These are phyloP conservation scores for Magnusiomyces fungicola DNA, from an alignment of 1,139 yeast genomes.

Conservation along the genomic window DNA sequence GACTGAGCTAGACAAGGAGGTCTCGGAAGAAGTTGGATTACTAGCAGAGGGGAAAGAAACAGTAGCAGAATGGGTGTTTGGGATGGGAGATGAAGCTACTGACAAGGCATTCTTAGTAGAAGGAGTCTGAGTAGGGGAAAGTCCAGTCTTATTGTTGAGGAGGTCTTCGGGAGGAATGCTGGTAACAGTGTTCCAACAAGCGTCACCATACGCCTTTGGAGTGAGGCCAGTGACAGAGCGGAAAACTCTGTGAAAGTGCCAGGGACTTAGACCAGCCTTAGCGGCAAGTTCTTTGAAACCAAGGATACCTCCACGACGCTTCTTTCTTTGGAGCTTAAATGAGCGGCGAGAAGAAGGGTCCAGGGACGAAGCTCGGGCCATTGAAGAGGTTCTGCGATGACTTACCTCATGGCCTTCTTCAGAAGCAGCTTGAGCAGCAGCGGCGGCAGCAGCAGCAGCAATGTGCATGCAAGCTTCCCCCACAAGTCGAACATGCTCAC, in stretches of 20 bases:
- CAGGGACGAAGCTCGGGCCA: not conserved
- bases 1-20: too few relatives aligned
- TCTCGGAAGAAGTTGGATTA: not conserved
- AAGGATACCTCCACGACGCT: slow-evolving; percentile 79
- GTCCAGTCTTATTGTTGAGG: not conserved
- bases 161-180: slow-evolving; percentile 14
- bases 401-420: slow-evolving; percentile 18
- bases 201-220: slow-evolving; percentile 84
- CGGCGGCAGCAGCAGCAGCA: slow-evolving; percentile 69
- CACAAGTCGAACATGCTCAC: slow-evolving; percentile 61
- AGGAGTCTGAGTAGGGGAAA: not conserved
- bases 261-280: slow-evolving; percentile 76
- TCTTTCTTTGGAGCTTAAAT: slow-evolving; percentile 36
- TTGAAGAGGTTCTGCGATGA: slow-evolving; percentile 8
- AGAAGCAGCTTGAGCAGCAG: slow-evolving; percentile 35
- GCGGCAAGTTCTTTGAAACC: slow-evolving; percentile 87
- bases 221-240: slow-evolving; percentile 79
- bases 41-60: not conserved
- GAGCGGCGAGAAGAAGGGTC: slow-evolving; percentile 12
- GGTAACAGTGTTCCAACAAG: slow-evolving; percentile 65
- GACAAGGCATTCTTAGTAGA: not conserved
- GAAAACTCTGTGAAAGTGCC: slow-evolving; percentile 91
- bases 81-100: not conserved
- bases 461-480: slow-evolving; percentile 79
- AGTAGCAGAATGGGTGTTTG: not conserved